A percentile compares a stretch with the other conserved stretches of the same genome.
phyloP scores from a whole-genome alignment of 768 basidiomycete genomes.

The Amanita muscaria region DNA sequence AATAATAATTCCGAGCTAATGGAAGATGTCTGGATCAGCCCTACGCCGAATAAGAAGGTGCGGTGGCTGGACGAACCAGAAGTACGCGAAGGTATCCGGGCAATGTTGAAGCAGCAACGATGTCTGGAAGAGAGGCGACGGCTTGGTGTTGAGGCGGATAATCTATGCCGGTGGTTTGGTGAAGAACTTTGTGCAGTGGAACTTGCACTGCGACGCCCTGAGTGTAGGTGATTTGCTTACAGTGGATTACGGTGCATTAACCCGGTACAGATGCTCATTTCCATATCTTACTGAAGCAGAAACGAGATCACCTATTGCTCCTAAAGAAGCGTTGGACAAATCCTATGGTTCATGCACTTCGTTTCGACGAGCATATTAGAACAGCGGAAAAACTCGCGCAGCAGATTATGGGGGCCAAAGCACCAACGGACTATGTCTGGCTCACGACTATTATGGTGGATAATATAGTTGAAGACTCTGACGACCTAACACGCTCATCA shows the following conservation, averaged over 20 bases:
- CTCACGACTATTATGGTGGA: neutral
- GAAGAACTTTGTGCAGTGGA: constrained; percentile 20
- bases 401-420: neutral
- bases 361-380: constrained; percentile 13
- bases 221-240: constrained; percentile 12
- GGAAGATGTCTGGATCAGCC: constrained; percentile 29
- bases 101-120: constrained; percentile 19
- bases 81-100: constrained; percentile 23
- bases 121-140: constrained; percentile 23
- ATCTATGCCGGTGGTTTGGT: constrained; percentile 27
- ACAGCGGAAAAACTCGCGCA: neutral
- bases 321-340: constrained; percentile 16
- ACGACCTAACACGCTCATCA: neutral
- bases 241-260: neutral
- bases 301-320: constrained; percentile 10
- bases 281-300: constrained; percentile 10
- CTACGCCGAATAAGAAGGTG: constrained; percentile 10
- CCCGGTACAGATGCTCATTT: neutral
- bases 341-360: no score
- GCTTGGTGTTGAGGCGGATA: constrained; percentile 22
- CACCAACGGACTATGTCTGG: neutral
- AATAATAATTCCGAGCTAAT: constrained; percentile 17
- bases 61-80: constrained; percentile 25
- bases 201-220: constrained; percentile 13
- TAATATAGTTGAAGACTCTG: neutral